Conservation (phyloP, 345 rosid species). For the Gossypium sturtianum region DNA sequence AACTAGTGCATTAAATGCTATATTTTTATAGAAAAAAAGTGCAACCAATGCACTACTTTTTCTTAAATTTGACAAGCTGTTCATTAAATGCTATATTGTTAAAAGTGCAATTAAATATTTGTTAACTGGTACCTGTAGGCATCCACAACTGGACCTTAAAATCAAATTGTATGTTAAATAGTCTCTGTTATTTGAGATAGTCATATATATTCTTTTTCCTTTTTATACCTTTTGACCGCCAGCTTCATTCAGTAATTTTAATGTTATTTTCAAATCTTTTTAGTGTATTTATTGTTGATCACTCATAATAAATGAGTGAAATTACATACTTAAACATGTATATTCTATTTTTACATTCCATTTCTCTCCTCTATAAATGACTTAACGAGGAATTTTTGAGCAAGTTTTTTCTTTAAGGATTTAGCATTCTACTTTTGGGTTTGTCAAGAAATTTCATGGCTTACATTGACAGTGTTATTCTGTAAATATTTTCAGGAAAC, state of each 20-base stretch:
- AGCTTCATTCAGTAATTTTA: background rate
- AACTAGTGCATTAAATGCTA: background rate
- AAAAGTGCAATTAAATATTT: background rate
- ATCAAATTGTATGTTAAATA: background rate
- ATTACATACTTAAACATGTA: background rate
- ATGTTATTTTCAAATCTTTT: background rate
- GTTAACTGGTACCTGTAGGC: background rate
- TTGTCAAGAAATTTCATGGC: background rate
- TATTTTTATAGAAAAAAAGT: background rate
- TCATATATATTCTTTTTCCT: background rate
- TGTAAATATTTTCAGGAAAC: conserved; percentile 46
- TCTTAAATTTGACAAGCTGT: background rate
- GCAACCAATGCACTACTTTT: background rate
- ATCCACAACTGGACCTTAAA: background rate
- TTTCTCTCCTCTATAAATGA: background rate
- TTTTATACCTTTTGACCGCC: background rate
- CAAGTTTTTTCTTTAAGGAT: background rate
- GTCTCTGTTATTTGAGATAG: background rate
- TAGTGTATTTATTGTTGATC: background rate
- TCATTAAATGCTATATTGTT: background rate
- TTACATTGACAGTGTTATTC: conserved; percentile 4
- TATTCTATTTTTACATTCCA: background rate
- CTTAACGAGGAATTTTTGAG: background rate
- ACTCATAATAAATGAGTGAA: background rate
- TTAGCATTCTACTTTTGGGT: background rate